Evolutionary conservation across 2,329 filamentous ascomycete species (phyloP).

Genomic region (Chaetomium olivaceum): DNA sequence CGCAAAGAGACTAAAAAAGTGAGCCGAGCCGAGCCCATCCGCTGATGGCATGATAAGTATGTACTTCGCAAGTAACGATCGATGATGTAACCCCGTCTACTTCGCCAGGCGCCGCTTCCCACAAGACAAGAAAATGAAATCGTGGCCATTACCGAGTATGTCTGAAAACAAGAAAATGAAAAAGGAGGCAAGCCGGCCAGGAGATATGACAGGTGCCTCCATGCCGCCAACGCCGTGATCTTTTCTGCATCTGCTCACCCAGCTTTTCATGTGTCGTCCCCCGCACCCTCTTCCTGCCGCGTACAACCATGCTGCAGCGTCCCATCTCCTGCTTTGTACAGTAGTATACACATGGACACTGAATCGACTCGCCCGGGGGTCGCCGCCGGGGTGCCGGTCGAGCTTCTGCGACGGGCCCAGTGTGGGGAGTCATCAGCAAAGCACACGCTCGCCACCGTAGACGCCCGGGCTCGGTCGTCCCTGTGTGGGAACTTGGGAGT

Average conservation of each 20-base stretch:
- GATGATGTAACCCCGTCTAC: neutral
- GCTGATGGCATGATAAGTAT: neutral
- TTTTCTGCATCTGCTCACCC: slow-evolving; percentile 1
- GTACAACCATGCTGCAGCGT: neutral
- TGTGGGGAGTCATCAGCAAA: neutral
- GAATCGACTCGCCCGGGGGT: neutral
- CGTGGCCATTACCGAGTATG: slow-evolving; percentile 1
- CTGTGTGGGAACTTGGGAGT: no score
- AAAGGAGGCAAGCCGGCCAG: neutral
- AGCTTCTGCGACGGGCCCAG: neutral
- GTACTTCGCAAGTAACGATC: slow-evolving; percentile 6
- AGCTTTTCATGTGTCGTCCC: neutral
- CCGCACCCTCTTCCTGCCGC: neutral
- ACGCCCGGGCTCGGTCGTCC: no score
- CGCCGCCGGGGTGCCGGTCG: neutral
- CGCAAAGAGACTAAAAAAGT: neutral
- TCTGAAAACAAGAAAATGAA: neutral
- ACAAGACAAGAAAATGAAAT: neutral
- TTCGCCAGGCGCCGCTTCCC: slow-evolving; percentile 4
- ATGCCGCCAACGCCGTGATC: slow-evolving; percentile 10
- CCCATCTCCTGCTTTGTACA: slow-evolving; percentile 14
- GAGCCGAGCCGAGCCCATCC: neutral
- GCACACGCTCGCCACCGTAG: no score
- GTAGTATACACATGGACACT: slow-evolving; percentile 12
- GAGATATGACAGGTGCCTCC: neutral